Evolutionary conservation across 2,329 filamentous ascomycete species (phyloP), one percentile per base, ranked within the genome.

Genomic region (Drechslerella dactyloides): DNA sequence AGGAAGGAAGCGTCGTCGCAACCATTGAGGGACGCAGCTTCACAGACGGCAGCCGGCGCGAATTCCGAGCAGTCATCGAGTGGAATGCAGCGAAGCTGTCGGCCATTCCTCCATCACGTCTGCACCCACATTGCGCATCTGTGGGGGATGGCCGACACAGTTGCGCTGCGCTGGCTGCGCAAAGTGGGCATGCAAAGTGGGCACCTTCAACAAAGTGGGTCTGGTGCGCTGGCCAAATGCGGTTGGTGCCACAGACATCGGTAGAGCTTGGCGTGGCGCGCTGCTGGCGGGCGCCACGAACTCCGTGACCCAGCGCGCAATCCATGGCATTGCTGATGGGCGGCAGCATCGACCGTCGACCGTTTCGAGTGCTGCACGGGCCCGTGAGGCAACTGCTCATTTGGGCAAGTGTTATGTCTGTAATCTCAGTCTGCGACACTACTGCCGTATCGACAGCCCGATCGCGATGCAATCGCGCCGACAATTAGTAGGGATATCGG

Each of bases 301-400:
- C 40, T 57, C 40, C 60, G 60, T 44, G 50, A 65, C 60, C 56
- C 57, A 27, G 42, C 59, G 44, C 52, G 51, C 13, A 24, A 58
- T 46, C 21, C 42, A 48, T 60, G 66, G 50, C 50, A 63, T 54
- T n/a, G 54, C 48, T 54, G 48, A 56, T 33, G 51, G 54, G 54
- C 35, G 44, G 44, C 15, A 5, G 6, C 44, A 17, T 64, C 58
- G 54, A 56, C 60, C 40, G 68, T 72, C 64, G 68, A 72, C 60
- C 48, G 66, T 72, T 72, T 72, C 60, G 64, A 60, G 64, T 72
- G 27, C 60, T 72, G 68, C 68, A 65, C 30, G 40, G 40, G 40
- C 60, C 19, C 44, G n/a, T 23, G 17, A 23, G 6, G 11, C 6
- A 48, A 21, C 19, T 33, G 27, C n/a, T 48, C 11, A 11, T 48